phyloP scores from a whole-genome alignment of 208 protist genomes.

The Trypanosoma avium region DNA sequence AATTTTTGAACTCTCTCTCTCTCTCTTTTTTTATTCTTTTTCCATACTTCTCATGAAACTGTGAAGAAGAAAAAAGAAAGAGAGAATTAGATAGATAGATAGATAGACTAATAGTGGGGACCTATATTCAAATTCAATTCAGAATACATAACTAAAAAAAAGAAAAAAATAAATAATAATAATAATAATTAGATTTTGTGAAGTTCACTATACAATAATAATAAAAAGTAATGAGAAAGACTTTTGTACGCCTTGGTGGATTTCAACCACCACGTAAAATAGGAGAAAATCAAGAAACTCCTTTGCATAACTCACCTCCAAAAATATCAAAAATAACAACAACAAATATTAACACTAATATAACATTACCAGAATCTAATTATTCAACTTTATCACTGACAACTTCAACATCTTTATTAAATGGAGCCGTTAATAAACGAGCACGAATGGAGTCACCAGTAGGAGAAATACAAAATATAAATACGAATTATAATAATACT shows the following conservation, averaged over 20 bases:
- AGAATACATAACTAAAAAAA: too few relatives aligned
- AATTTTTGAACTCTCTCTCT: not conserved
- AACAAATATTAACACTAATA: too few relatives aligned
- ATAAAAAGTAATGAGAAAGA: conserved; percentile 44
- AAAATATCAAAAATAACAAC: too few relatives aligned
- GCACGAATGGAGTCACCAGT: not conserved
- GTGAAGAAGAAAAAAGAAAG: conserved; percentile 1
- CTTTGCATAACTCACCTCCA: too few relatives aligned
- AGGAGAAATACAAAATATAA: too few relatives aligned
- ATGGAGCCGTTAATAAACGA: not conserved
- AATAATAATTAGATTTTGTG: not conserved
- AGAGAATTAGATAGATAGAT: not conserved
- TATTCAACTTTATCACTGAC: too few relatives aligned
- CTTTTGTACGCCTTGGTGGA: conserved; percentile 31
- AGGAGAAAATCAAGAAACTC: conserved; percentile 2
- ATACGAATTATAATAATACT: too few relatives aligned
- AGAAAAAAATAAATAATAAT: not conserved
- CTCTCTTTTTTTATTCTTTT: not conserved
- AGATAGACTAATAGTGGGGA: not conserved
- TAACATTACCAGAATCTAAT: too few relatives aligned
- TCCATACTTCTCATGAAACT: conserved; percentile 12
- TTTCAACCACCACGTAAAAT: conserved; percentile 50
- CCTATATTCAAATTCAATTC: too few relatives aligned
- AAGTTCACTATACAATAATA: too few relatives aligned
- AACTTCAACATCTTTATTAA: too few relatives aligned